Evolutionary conservation across 345 rosid species (phyloP).

Genomic region (Bruguiera gymnorhiza): DNA sequence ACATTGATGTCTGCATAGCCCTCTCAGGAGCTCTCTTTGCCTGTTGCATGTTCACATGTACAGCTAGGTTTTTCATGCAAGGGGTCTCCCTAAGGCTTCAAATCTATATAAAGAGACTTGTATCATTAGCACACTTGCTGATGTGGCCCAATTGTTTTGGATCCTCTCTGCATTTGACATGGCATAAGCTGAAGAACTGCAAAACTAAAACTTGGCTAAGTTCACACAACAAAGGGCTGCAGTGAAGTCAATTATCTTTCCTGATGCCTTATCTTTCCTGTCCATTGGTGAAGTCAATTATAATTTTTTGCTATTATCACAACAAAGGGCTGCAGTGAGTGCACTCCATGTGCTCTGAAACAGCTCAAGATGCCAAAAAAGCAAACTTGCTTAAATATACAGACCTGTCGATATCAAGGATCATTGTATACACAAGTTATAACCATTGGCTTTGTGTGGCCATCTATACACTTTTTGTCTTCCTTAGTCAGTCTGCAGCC

Average conservation of each 20-base stretch:
- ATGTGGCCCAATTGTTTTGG: neutral
- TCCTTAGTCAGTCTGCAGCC: slow-evolving; percentile 39
- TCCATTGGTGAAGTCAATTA: too few relatives aligned
- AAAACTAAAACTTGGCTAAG: slow-evolving; percentile 4
- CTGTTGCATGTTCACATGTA: too few relatives aligned
- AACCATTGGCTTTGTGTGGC: slow-evolving; percentile 39
- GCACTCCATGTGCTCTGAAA: neutral
- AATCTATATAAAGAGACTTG: too few relatives aligned
- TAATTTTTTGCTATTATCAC: too few relatives aligned
- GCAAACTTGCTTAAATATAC: neutral
- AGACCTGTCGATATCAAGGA: neutral
- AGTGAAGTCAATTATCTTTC: too few relatives aligned
- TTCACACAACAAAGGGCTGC: too few relatives aligned
- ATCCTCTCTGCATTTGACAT: slow-evolving; percentile 1
- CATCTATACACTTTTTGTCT: slow-evolving; percentile 30
- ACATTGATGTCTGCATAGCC: too few relatives aligned
- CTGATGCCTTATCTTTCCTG: neutral
- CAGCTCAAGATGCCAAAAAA: slow-evolving; percentile 25
- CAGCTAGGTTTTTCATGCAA: too few relatives aligned
- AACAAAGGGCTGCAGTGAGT: neutral
- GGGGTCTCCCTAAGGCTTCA: too few relatives aligned
- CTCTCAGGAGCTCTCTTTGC: too few relatives aligned
- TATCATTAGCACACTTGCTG: too few relatives aligned
- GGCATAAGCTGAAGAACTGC: slow-evolving; percentile 25
- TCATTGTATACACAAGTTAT: too few relatives aligned